phyloP scores from a whole-genome alignment of 345 rosid genomes.

The Draba incana region DNA sequence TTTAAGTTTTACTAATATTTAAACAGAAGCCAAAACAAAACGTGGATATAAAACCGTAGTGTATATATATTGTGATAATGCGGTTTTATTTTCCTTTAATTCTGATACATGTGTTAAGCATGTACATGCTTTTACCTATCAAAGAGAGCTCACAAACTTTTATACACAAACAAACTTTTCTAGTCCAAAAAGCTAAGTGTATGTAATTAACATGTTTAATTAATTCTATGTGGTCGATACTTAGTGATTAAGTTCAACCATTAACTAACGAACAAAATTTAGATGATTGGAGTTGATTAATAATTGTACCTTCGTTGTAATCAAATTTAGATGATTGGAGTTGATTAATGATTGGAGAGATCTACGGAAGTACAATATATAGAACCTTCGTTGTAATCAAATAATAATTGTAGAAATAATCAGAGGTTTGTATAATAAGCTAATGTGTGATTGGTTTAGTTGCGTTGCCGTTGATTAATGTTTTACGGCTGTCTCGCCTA shows the following conservation, averaged over 20 bases:
- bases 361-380: not conserved
- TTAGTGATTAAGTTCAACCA: constrained; percentile 15
- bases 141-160: too few species aligned
- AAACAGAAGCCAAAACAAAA: too few species aligned
- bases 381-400: constrained; percentile 37
- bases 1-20: too few species aligned
- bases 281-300: constrained; percentile 20
- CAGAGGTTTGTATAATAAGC: constrained; percentile 25
- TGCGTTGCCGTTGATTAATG: constrained; percentile 32
- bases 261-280: not conserved
- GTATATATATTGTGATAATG: too few species aligned
- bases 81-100: too few species aligned
- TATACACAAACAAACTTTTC: too few species aligned
- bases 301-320: constrained; percentile 36
- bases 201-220: too few species aligned
- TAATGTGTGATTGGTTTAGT: constrained; percentile 32
- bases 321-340: constrained; percentile 19
- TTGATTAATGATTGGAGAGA: constrained; percentile 19
- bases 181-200: not conserved
- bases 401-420: constrained; percentile 23
- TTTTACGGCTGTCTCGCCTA: constrained; percentile 8
- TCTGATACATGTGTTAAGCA: too few species aligned
- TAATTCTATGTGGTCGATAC: constrained; percentile 6
- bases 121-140: too few species aligned
- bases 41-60: too few species aligned